These are phyloP conservation scores for Urochloa ruziziensis DNA, from an alignment of 176 grass and related monocot species.

Conservation along the genomic window DNA sequence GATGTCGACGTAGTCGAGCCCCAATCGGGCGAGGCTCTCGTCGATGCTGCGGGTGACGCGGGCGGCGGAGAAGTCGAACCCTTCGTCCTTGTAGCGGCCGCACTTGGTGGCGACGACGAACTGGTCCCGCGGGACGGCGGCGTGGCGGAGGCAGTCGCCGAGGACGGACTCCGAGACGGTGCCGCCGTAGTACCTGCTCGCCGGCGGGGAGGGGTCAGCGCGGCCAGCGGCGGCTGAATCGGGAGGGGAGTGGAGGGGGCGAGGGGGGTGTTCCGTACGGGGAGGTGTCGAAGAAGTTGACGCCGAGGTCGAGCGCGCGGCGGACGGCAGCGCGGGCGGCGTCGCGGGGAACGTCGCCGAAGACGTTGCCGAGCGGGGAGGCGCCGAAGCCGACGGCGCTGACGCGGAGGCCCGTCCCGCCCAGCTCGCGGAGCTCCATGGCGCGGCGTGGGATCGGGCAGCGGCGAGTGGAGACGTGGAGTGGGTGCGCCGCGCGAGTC, in stretches of 20 bases:
- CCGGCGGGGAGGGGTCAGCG: too few species aligned
- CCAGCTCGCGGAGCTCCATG: constrained; percentile 78
- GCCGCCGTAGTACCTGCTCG: constrained; percentile 71
- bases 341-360: constrained; percentile 55
- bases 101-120: constrained; percentile 86
- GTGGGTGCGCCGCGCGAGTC: too few species aligned
- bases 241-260: neutral
- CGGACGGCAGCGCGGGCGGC: constrained; percentile 67
- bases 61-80: constrained; percentile 85
- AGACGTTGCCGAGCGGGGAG: constrained; percentile 82
- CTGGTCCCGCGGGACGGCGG: constrained; percentile 48
- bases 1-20: constrained; percentile 82
- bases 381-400: constrained; percentile 82
- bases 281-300: constrained; percentile 99
- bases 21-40: constrained; percentile 74
- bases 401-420: constrained; percentile 64
- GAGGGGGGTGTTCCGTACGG: constrained; percentile 31
- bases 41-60: constrained; percentile 64
- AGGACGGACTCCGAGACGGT: constrained; percentile 82
- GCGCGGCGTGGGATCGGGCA: neutral
- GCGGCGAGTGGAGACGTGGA: too few species aligned
- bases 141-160: constrained; percentile 69
- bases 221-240: neutral
- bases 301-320: constrained; percentile 64
- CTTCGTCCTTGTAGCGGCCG: constrained; percentile 67